Base-by-base conservation (phyloP, 179 eudicot species). In the Amaranthus tricolor region DNA sequence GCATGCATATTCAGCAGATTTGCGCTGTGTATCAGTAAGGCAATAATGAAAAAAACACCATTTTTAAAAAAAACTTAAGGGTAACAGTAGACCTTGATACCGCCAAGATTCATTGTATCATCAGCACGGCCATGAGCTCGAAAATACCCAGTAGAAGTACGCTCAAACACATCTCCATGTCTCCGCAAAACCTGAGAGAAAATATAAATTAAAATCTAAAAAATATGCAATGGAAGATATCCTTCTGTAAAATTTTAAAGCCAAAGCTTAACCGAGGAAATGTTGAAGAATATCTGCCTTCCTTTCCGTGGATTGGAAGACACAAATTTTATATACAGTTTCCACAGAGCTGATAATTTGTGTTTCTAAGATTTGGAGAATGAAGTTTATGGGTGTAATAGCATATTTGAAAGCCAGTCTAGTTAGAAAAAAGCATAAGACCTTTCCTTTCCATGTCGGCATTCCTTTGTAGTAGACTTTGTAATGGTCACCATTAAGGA, bases 61-160 rank as follows among this genome's bases (percentile, higher is more conserved):
- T 12, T 58, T 47, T 10, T 31, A 31, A 31, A 72, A 17, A 72
- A 7, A 66, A 20, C 13, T 45, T 7, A 45, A 54, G 45, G 49
- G 62, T 6, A 53, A 54, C 10, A n/a, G 45, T 17, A 31, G 56
- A 95, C 99, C 97, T 95, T 95, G 69, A 95, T 91, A 68, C 99
- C 99, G 73, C 99, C 99, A 73, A 95, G 89, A 83, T 95, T 95
- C 99, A 95, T 95, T 21, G 99, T 88, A 80, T 95, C 99, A 81
- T 95, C 99, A n/a, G 98, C 92, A 72, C 99, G 97, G 9, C 99
- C 99, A 84, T 95, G 99, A n/a, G 98, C 98, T 68, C 86, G 93
- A 79, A 93, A 95, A 75, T 85, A 95, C 73, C 99, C 99, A 73
- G 78, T 81, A 72, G 87, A 50, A 55, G 97, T 95, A 50, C 86